These are phyloP conservation scores for Coniella vitis DNA, from an alignment of 2,329 filamentous ascomycete species.

Conservation along the genomic window DNA sequence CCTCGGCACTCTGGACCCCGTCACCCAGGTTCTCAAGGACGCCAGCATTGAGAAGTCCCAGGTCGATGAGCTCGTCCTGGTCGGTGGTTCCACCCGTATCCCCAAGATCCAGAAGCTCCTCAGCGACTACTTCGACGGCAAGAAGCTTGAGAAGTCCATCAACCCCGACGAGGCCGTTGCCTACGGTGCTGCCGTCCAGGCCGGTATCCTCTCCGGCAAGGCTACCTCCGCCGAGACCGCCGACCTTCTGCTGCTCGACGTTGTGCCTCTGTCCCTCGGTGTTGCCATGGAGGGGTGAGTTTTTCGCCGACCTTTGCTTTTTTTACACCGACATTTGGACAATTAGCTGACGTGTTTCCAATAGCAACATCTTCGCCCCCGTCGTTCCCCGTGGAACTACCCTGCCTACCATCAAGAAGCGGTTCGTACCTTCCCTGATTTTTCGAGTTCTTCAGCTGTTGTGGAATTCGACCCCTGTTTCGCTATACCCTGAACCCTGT, in stretches of 20 bases:
- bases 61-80: slow-evolving; percentile 97
- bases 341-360: no score
- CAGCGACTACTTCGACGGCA: slow-evolving; percentile 97
- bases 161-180: slow-evolving; percentile 99
- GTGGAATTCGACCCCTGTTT: no score
- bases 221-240: slow-evolving; percentile 90
- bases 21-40: slow-evolving; percentile 95
- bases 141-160: slow-evolving; percentile 99
- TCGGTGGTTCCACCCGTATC: slow-evolving; percentile 98
- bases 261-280: slow-evolving; percentile 92
- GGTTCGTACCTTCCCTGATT: slow-evolving; percentile 18
- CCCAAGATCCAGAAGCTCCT: slow-evolving; percentile 98
- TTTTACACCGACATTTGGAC: background rate
- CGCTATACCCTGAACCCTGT: no score
- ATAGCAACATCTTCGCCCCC: slow-evolving; percentile 86
- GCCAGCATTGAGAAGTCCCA: slow-evolving; percentile 78
- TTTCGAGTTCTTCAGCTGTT: background rate
- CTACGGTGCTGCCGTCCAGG: slow-evolving; percentile 97
- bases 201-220: slow-evolving; percentile 97
- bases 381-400: slow-evolving; percentile 77
- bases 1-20: slow-evolving; percentile 86
- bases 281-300: slow-evolving; percentile 81
- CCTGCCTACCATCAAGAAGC: slow-evolving; percentile 76
- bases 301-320: background rate
- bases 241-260: slow-evolving; percentile 92